Conservation (phyloP, 2,329 filamentous ascomycete species). For the Stemphylium vesicarium region DNA sequence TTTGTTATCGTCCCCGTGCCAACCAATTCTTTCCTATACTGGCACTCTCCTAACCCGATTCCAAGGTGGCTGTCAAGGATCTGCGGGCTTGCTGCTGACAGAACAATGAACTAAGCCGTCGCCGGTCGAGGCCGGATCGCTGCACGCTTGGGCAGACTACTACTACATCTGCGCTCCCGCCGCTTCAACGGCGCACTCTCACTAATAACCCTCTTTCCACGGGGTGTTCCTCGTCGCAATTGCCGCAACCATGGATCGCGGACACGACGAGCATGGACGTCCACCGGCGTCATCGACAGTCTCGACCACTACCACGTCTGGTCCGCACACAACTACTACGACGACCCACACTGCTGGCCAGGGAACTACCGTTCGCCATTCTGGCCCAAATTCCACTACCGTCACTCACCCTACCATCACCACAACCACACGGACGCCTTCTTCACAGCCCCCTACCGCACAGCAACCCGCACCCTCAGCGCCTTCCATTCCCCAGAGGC, state of each 20-base stretch:
- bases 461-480: conserved; percentile 8
- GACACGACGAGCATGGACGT: conserved; percentile 12
- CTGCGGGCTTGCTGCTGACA: conserved; percentile 20
- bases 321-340: conserved; percentile 38
- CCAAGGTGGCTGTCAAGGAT: conserved; percentile 4
- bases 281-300: conserved; percentile 23
- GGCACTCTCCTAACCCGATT: neutral
- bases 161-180: conserved; percentile 11
- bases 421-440: conserved; percentile 30
- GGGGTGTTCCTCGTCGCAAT: neutral
- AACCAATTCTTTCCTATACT: conserved; percentile 9
- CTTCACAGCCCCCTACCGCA: conserved; percentile 16
- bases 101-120: conserved; percentile 21
- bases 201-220: neutral
- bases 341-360: conserved; percentile 26
- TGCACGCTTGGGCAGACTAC: conserved; percentile 19
- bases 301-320: conserved; percentile 33
- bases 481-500: conserved; percentile 19
- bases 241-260: conserved; percentile 20
- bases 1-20: neutral
- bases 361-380: conserved; percentile 28
- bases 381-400: conserved; percentile 34
- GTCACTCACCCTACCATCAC: conserved; percentile 38
- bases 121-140: conserved; percentile 24
- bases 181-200: conserved; percentile 6